A percentile compares a stretch with the other conserved stretches of the same genome.
Evolutionary conservation across 768 basidiomycete species (phyloP).

Genomic region (Dioszegia hungarica): DNA sequence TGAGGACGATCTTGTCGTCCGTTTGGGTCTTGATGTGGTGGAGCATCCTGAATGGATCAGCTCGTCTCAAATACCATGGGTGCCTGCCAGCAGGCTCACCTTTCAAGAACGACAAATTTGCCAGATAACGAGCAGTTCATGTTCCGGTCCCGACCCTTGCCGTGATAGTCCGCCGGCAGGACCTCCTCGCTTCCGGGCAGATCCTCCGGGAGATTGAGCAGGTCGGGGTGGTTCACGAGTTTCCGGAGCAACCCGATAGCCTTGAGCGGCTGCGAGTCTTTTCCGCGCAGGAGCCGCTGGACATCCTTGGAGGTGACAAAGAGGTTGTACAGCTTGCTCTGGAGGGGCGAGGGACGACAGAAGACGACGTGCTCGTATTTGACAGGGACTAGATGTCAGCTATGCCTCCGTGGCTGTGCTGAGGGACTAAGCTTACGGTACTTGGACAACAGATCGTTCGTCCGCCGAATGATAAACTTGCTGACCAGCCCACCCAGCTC

Average conservation of each 20-base stretch:
- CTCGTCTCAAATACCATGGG: too few species aligned
- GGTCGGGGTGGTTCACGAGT: constrained; percentile 89
- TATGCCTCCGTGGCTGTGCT: background rate
- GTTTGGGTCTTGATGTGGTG: constrained; percentile 75
- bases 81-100: too few species aligned
- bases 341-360: constrained; percentile 76
- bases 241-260: constrained; percentile 94
- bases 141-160: constrained; percentile 46
- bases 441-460: constrained; percentile 90
- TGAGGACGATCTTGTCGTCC: constrained; percentile 90
- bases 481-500: constrained; percentile 81
- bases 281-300: constrained; percentile 77
- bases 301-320: constrained; percentile 93
- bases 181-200: constrained; percentile 73
- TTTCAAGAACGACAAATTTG: constrained; percentile 87
- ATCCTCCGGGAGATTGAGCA: constrained; percentile 78
- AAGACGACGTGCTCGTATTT: constrained; percentile 99
- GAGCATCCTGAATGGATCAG: constrained; percentile 60
- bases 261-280: constrained; percentile 87
- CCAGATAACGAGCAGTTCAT: constrained; percentile 81
- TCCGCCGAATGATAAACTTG: constrained; percentile 90
- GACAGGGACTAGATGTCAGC: constrained; percentile 69
- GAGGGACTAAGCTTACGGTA: constrained; percentile 61
- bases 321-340: constrained; percentile 74
- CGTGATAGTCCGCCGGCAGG: constrained; percentile 69